Base-by-base conservation (phyloP, 768 basidiomycete genomes). In the Lepiota brunneoincarnata region DNA sequence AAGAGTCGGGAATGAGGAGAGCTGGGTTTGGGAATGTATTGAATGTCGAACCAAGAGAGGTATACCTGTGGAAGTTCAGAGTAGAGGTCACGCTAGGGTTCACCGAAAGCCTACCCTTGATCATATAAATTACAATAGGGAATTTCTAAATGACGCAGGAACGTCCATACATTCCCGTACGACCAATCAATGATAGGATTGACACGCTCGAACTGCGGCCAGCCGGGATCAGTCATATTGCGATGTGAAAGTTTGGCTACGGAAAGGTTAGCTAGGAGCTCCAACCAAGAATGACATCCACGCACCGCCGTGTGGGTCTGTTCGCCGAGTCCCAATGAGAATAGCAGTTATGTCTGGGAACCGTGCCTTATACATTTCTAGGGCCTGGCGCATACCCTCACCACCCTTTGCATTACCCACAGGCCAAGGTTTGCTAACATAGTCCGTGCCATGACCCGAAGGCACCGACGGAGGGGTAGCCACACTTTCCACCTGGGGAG, bases 171-270 rank as follows among this genome's bases (percentile, higher is more conserved):
- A 58, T 95, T 84, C 9, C 71, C 66, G 69, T 99, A 99, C 1
- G 84, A 77, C 97, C 97, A 99, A 65, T 98, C 87, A 54, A 99
- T 90, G 62, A 99, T 89, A 0, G 97, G 97, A 65, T 98, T 95
- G 17, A 98, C 82, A 17, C 97, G 84, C 65, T 93, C 87, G 61
- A 93, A 93, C 4, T 66, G 62, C 6, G 97, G 96, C 97, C 97
- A 99, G 51, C 79, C 87, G 0, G 82, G 72, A 69, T 99, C 97
- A 4, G 94, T 97, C 67, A 82, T 87, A 58, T 85, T 87, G 51
- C 81, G 79, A 61, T 84, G 80, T 0, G 82, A 78, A 53, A 97
- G 77, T n/a, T 69, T 81, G 3, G 83, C 93, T 95, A 50, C 44
- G 51, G 48, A 37, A 45, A 46, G 26, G 43, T 24, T 48, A 45